These are phyloP conservation scores for Termitomyces sp. DNA, from an alignment of 768 basidiomycete species.

Conservation along the genomic window DNA sequence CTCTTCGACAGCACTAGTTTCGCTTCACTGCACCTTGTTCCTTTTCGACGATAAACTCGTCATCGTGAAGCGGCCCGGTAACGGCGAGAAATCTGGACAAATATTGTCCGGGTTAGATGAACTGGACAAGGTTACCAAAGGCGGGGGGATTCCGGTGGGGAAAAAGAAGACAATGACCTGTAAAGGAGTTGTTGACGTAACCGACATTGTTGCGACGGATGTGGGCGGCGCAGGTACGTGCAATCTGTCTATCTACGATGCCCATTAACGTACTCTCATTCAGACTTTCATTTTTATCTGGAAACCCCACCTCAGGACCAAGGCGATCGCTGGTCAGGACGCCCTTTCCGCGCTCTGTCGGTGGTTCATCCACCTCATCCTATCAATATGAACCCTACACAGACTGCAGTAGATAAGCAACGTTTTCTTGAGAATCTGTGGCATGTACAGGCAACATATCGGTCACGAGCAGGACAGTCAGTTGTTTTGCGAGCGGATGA, in stretches of 20 bases:
- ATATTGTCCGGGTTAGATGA: constrained; percentile 75
- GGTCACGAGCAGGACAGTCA: constrained; percentile 71
- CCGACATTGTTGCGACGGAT: constrained; percentile 81
- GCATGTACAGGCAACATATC: constrained; percentile 80
- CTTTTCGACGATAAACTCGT: constrained; percentile 94
- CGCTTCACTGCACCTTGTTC: constrained; percentile 84
- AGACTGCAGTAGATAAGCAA: constrained; percentile 66
- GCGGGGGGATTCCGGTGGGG: constrained; percentile 56
- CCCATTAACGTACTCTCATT: constrained; percentile 4
- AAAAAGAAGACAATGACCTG: constrained; percentile 81
- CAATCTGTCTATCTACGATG: background rate
- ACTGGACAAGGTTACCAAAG: constrained; percentile 68
- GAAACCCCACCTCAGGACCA: constrained; percentile 82
- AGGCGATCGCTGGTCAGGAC: constrained; percentile 83
- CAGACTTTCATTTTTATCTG: constrained; percentile 85
- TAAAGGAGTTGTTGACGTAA: constrained; percentile 82
- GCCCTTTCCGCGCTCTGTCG: constrained; percentile 77
- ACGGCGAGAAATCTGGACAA: constrained; percentile 73
- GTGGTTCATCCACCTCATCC: constrained; percentile 76
- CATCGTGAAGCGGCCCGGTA: constrained; percentile 82
- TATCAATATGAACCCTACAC: constrained; percentile 61
- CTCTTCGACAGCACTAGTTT: constrained; percentile 34
- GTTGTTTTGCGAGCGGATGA: constrained; percentile 72
- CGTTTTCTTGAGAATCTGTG: constrained; percentile 89
- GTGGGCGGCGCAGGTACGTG: constrained; percentile 79